Evolutionary conservation across 164 flowering plant species (phyloP).

Genomic region (Litsea cubeba): DNA sequence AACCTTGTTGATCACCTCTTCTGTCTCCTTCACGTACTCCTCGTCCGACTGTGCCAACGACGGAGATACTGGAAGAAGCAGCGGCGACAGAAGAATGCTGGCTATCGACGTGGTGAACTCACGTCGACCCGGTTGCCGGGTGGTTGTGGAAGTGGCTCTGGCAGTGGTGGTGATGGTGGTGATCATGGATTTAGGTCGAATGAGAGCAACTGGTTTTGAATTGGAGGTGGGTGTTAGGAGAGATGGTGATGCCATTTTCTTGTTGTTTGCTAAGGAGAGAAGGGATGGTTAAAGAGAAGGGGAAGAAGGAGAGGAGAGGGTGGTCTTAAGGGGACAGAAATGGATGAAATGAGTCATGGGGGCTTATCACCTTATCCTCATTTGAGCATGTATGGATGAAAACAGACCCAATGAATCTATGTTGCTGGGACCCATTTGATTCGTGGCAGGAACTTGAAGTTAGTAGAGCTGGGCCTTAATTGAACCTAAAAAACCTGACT

Average conservation of each 20-base stretch:
- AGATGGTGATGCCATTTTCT: conserved; percentile 59
- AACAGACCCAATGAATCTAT: neutral
- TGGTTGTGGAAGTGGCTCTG: conserved; percentile 12
- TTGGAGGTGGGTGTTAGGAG: conserved; percentile 55
- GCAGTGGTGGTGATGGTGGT: conserved; percentile 17
- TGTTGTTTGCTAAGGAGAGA: conserved; percentile 3
- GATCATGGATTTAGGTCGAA: conserved; percentile 28
- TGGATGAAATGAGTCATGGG: conserved; percentile 40
- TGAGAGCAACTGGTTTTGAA: conserved; percentile 30
- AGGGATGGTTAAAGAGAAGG: neutral
- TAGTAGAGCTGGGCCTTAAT: too few relatives aligned
- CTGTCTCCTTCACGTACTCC: conserved; percentile 76
- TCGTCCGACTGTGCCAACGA: conserved; percentile 62
- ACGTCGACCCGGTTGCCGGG: conserved; percentile 30
- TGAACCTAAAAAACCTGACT: too few relatives aligned
- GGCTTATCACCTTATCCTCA: conserved; percentile 84
- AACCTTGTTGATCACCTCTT: conserved; percentile 73
- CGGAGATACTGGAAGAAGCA: conserved; percentile 20
- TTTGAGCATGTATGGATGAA: neutral
- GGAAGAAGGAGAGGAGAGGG: neutral
- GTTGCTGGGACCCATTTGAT: neutral
- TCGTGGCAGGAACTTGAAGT: neutral
- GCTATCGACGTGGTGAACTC: conserved; percentile 21
- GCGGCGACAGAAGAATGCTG: conserved; percentile 5
- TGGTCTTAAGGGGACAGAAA: conserved; percentile 6